Conservation (phyloP, 495 filamentous ascomycete genomes). For the Neurospora discreta region DNA sequence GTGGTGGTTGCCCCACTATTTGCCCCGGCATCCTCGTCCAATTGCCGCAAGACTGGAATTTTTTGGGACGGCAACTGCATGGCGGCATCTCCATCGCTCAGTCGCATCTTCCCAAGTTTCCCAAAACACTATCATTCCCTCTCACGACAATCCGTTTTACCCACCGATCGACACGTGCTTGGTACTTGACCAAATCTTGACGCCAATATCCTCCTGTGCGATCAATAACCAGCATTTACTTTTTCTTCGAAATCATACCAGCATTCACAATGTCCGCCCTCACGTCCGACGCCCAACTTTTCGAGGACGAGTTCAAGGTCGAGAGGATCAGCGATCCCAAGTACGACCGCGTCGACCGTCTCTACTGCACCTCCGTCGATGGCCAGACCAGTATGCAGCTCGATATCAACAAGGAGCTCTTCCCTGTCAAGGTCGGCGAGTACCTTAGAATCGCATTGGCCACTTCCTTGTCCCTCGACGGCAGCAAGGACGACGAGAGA, state of each 20-base stretch:
- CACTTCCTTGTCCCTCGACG: slow-evolving; percentile 75
- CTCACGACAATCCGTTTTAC: neutral
- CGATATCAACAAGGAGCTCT: slow-evolving; percentile 91
- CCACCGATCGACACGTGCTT: neutral
- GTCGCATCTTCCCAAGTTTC: neutral
- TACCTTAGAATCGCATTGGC: slow-evolving; percentile 69
- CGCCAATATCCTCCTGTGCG: too few relatives aligned
- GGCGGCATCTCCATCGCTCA: neutral
- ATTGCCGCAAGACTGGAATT: neutral
- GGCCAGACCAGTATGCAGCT: slow-evolving; percentile 63
- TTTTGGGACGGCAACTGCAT: neutral
- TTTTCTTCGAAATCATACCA: neutral
- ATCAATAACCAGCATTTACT: neutral
- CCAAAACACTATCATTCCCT: neutral
- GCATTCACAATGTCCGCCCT: slow-evolving; percentile 31
- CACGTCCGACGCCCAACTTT: slow-evolving; percentile 74
- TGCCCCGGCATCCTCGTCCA: neutral
- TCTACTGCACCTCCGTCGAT: slow-evolving; percentile 60
- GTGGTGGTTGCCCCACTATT: neutral
- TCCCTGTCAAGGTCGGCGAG: slow-evolving; percentile 61
- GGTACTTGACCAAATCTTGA: too few relatives aligned
- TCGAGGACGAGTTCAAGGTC: slow-evolving; percentile 84
- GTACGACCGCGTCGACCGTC: slow-evolving; percentile 88
- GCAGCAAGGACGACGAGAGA: slow-evolving; percentile 52
- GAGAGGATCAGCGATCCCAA: slow-evolving; percentile 66